Conservation (phyloP, 345 rosid genomes). For the Linum usitatissimum region DNA sequence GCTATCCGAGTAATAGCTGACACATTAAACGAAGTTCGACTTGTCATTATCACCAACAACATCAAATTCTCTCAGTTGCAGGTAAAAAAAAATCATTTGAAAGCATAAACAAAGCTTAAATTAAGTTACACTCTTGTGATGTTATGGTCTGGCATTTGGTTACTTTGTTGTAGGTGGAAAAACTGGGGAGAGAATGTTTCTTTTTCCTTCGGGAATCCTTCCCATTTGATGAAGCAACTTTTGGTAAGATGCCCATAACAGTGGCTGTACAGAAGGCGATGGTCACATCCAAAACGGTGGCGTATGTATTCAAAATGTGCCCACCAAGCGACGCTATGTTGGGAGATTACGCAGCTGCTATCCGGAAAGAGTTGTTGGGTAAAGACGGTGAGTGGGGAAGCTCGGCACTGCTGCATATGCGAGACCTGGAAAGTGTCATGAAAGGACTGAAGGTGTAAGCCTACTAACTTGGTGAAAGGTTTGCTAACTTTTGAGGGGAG, state of each 20-base stretch:
- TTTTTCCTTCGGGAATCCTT: conserved; percentile 69
- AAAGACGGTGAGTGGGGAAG: not conserved
- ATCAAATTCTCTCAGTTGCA: conserved; percentile 56
- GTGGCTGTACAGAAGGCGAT: conserved; percentile 36
- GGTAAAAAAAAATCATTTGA: too few relatives aligned
- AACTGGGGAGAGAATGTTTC: conserved; percentile 65
- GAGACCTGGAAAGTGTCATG: not conserved
- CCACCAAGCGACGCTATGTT: conserved; percentile 50
- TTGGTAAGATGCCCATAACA: conserved; percentile 40
- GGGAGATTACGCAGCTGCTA: conserved; percentile 31
- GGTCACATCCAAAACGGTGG: conserved; percentile 47
- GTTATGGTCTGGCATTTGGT: too few relatives aligned
- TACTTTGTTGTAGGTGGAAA: conserved; percentile 66
- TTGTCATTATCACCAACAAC: conserved; percentile 69
- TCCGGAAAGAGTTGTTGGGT: conserved; percentile 5
- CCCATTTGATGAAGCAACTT: conserved; percentile 49
- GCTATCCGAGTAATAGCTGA: conserved; percentile 61
- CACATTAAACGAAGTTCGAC: conserved; percentile 32
- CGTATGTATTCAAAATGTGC: conserved; percentile 54
- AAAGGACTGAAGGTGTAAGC: not conserved
- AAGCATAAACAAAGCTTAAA: too few relatives aligned
- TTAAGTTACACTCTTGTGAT: not conserved
- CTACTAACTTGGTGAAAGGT: too few relatives aligned
- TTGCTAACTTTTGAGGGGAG: too few relatives aligned
- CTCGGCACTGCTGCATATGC: not conserved